These are phyloP conservation scores for Chlorella sp. DNA, from an alignment of 139 green algal genomes.

Conservation along the genomic window DNA sequence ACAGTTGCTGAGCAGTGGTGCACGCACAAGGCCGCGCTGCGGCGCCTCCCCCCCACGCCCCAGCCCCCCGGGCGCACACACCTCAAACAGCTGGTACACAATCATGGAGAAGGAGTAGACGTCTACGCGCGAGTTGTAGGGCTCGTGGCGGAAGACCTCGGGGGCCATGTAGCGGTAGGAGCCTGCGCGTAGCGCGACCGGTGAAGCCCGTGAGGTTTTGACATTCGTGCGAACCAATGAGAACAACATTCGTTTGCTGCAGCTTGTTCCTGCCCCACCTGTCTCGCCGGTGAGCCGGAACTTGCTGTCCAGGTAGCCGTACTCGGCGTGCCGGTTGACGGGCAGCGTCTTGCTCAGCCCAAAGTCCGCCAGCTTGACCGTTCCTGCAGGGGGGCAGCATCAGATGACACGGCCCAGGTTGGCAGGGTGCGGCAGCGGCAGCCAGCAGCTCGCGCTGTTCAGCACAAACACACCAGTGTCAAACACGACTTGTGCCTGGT, in stretches of 20 bases:
- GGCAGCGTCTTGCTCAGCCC: conserved; percentile 86
- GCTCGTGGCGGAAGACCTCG: conserved; percentile 74
- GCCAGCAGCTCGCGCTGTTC: too few species aligned
- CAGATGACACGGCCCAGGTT: too few species aligned
- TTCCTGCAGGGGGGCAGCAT: background rate
- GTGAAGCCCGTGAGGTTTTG: background rate
- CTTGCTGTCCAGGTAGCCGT: conserved; percentile 60
- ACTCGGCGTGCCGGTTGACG: conserved; percentile 61
- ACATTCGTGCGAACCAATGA: background rate
- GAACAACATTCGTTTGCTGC: background rate
- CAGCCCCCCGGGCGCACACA: background rate
- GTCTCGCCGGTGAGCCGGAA: conserved; percentile 89
- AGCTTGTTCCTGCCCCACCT: conserved; percentile 30
- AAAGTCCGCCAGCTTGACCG: conserved; percentile 69
- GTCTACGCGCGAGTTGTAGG: conserved; percentile 70
- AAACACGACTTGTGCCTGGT: conserved; percentile 73
- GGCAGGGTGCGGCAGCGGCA: too few species aligned
- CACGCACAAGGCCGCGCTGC: background rate
- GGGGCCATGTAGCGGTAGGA: conserved; percentile 68
- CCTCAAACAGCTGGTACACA: conserved; percentile 61
- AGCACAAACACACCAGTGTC: conserved; percentile 81
- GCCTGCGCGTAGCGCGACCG: background rate
- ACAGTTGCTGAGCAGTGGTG: background rate
- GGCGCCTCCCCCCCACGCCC: too few species aligned
- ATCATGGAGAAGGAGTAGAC: conserved; percentile 70